These are phyloP conservation scores for Cryptosporidium baileyi DNA, from an alignment of 169 alveolate genomes.

Conservation along the genomic window DNA sequence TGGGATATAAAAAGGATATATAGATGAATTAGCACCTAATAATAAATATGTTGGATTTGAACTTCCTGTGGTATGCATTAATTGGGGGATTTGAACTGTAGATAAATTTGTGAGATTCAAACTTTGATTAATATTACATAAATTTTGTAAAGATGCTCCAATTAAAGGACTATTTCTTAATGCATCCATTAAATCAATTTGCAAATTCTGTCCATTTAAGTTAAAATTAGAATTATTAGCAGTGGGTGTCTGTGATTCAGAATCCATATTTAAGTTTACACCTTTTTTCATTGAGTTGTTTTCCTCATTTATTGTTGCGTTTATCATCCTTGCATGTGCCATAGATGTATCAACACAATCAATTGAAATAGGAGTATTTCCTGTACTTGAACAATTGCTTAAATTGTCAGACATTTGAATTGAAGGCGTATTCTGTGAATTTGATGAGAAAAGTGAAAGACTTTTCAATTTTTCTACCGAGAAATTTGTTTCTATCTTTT, in stretches of 20 bases:
- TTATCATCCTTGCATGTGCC: background rate
- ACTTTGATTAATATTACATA: constrained; percentile 17
- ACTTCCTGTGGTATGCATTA: background rate
- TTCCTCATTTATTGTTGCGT: constrained; percentile 27
- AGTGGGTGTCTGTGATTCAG: background rate
- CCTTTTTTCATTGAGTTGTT: background rate
- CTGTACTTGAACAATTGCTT: constrained; percentile 37
- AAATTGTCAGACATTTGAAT: constrained; percentile 24
- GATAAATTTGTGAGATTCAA: background rate
- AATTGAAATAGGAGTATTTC: constrained; percentile 53
- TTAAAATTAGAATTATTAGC: background rate
- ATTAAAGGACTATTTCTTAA: background rate
- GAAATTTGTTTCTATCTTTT: constrained; percentile 1
- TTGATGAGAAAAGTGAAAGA: background rate
- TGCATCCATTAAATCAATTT: constrained; percentile 5
- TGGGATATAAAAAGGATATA: constrained; percentile 42
- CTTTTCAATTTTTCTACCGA: background rate
- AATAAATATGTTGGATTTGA: background rate
- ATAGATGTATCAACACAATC: constrained; percentile 19
- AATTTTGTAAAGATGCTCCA: background rate
- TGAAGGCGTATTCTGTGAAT: constrained; percentile 11
- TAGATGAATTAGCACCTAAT: constrained; percentile 29
- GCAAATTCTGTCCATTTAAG: background rate
- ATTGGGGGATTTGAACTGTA: constrained; percentile 15
- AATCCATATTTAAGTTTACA: background rate